Percentiles rank a stretch among this genome's conserved stretches.
Conservation (phyloP, 2,329 filamentous ascomycete genomes). For the Cladophialophora carrionii region DNA sequence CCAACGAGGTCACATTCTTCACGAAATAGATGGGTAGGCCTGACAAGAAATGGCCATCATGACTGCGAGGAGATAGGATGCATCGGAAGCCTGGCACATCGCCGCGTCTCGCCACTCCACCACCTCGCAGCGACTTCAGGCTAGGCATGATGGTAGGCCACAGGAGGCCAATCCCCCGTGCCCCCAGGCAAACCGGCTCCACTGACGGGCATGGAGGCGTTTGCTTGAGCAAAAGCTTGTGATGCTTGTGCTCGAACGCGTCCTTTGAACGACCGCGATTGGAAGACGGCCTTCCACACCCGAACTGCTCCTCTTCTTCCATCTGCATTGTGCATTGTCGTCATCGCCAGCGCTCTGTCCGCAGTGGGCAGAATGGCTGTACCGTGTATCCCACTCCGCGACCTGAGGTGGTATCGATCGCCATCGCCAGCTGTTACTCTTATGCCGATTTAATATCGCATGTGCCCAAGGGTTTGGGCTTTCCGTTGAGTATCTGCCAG, state of each 20-base stretch:
- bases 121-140: neutral
- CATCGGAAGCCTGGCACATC: neutral
- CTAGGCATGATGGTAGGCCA: neutral
- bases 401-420: constrained; percentile 15
- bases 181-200: neutral
- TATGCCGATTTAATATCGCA: neutral
- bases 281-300: neutral
- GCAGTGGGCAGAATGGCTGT: neutral
- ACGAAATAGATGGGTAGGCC: neutral
- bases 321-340: neutral
- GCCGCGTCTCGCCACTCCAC: neutral
- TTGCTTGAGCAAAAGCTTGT: constrained; percentile 6
- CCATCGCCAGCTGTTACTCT: neutral
- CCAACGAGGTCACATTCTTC: neutral
- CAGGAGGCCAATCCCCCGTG: neutral
- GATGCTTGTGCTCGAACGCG: neutral
- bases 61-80: neutral
- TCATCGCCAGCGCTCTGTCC: neutral
- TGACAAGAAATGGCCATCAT: neutral
- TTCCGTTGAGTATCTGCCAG: neutral
- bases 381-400: constrained; percentile 5
- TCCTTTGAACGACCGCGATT: neutral
- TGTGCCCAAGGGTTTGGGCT: neutral
- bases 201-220: neutral
- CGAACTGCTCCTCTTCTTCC: neutral